Percentiles rank a stretch among this genome's conserved stretches.
These are phyloP conservation scores for Hura crepitans DNA, from an alignment of 441 rosid genomes.

Conservation along the genomic window DNA sequence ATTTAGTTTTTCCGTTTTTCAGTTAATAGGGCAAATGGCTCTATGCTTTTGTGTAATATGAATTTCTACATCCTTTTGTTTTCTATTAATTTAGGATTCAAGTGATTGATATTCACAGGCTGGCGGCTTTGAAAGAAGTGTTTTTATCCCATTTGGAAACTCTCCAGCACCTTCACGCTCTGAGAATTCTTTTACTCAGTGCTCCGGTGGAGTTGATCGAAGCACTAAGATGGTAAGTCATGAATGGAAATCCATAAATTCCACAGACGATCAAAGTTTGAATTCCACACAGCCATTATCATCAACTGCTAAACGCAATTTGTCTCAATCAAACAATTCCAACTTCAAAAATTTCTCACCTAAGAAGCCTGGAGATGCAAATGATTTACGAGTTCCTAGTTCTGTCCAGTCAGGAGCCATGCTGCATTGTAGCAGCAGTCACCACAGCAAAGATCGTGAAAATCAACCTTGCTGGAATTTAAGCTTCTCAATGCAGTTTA, in stretches of 20 bases:
- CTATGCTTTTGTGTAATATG: neutral
- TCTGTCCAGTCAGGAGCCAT: constrained; percentile 28
- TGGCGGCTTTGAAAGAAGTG: constrained; percentile 30
- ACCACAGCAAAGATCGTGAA: constrained; percentile 22
- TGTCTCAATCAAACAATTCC: constrained; percentile 30
- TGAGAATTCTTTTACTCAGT: constrained; percentile 35
- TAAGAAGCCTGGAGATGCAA: constrained; percentile 37
- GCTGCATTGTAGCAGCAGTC: constrained; percentile 21
- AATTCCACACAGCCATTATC: constrained; percentile 29
- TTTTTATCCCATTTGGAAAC: constrained; percentile 29
- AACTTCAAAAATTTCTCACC: constrained; percentile 31
- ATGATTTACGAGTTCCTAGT: constrained; percentile 33
- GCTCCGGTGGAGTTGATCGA: constrained; percentile 26
- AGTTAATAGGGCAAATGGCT: neutral
- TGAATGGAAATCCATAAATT: constrained; percentile 21
- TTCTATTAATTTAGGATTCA: constrained; percentile 9
- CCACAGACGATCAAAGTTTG: constrained; percentile 24
- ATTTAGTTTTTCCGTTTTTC: neutral
- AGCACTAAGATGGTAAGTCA: constrained; percentile 23
- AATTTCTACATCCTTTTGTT: neutral
- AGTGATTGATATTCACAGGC: constrained; percentile 33
- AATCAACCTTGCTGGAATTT: constrained; percentile 31
- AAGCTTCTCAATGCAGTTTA: constrained; percentile 35
- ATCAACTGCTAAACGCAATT: constrained; percentile 29
- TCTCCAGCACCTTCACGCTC: constrained; percentile 32